Percentiles rank a stretch among this genome's conserved stretches.
Evolutionary conservation across 2,329 filamentous ascomycete species (phyloP).

Genomic region (Ascochyta rabiei): DNA sequence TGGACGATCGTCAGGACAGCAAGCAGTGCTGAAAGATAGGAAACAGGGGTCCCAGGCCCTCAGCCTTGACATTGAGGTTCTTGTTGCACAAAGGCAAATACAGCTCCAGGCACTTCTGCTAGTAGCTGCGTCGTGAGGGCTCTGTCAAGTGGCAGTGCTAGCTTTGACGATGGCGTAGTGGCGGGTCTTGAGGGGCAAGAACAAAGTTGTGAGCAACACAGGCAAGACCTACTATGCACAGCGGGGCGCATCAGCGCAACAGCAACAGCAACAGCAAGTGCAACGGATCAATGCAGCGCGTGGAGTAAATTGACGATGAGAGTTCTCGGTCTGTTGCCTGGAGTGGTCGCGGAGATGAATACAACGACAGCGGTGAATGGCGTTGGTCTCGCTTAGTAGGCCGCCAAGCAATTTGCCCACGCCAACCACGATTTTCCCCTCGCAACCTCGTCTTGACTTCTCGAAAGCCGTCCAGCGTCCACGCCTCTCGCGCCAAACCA

Average conservation of each 20-base stretch:
- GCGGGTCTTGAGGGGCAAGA: constrained; percentile 12
- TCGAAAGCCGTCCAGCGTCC: constrained; percentile 41
- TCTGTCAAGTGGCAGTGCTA: constrained; percentile 1
- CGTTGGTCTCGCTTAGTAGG: constrained; percentile 4
- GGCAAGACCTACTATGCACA: constrained; percentile 7
- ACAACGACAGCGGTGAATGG: background rate
- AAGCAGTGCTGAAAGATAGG: background rate
- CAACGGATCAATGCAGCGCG: background rate
- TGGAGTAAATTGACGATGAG: background rate
- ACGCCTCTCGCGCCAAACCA: constrained; percentile 44
- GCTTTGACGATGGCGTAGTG: constrained; percentile 1
- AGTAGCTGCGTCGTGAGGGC: background rate
- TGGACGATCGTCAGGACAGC: background rate
- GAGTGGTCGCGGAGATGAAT: background rate
- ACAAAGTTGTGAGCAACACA: constrained; percentile 10
- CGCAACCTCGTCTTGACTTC: background rate
- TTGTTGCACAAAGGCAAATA: too few relatives aligned
- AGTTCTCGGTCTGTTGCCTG: background rate
- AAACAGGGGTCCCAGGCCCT: background rate
- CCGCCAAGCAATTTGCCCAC: constrained; percentile 14
- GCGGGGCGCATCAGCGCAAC: constrained; percentile 1
- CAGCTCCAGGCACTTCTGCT: background rate
- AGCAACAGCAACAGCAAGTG: background rate
- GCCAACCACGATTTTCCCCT: constrained; percentile 2
- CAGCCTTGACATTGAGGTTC: background rate